Conservation (phyloP, 1,284 basidiomycete species). For the Vanrija humicola region DNA sequence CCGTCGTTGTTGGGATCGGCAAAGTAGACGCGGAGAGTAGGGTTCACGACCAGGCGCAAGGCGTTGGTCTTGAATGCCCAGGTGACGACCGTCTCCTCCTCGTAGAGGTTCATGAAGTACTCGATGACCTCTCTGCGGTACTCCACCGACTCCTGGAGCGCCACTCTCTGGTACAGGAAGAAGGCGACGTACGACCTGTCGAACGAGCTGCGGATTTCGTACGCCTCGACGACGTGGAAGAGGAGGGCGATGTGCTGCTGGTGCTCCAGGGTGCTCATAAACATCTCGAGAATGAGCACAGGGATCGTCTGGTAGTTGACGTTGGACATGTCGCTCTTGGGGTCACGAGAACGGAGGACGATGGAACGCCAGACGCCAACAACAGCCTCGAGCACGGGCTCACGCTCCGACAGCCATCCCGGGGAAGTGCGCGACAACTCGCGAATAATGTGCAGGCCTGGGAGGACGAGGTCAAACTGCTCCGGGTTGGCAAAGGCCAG, state of each 20-base stretch:
- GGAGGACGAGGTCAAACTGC: constrained; percentile 58
- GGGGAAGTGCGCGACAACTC: constrained; percentile 69
- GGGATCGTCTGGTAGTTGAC: constrained; percentile 62
- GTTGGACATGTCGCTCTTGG: constrained; percentile 45
- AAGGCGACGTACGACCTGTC: constrained; percentile 77
- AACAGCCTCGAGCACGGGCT: constrained; percentile 64
- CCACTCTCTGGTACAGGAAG: constrained; percentile 85
- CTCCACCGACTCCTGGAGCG: constrained; percentile 54
- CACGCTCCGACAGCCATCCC: constrained; percentile 52
- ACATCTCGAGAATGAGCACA: constrained; percentile 67
- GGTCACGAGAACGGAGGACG: constrained; percentile 35
- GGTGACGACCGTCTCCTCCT: constrained; percentile 58
- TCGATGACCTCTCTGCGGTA: constrained; percentile 79
- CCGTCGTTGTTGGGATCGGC: constrained; percentile 41
- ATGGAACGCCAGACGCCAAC: constrained; percentile 66
- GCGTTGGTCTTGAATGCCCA: constrained; percentile 82
- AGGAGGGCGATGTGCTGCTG: constrained; percentile 78
- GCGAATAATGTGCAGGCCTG: constrained; percentile 69
- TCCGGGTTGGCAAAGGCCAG: constrained; percentile 58
- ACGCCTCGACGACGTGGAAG: constrained; percentile 82
- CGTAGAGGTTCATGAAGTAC: constrained; percentile 82
- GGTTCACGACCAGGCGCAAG: constrained; percentile 83
- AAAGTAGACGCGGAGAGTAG: constrained; percentile 76
- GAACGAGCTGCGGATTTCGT: constrained; percentile 73
- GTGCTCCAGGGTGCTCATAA: constrained; percentile 60